Evolutionary conservation across 2,329 filamentous ascomycete species (phyloP).

Genomic region (Fusarium sp.): DNA sequence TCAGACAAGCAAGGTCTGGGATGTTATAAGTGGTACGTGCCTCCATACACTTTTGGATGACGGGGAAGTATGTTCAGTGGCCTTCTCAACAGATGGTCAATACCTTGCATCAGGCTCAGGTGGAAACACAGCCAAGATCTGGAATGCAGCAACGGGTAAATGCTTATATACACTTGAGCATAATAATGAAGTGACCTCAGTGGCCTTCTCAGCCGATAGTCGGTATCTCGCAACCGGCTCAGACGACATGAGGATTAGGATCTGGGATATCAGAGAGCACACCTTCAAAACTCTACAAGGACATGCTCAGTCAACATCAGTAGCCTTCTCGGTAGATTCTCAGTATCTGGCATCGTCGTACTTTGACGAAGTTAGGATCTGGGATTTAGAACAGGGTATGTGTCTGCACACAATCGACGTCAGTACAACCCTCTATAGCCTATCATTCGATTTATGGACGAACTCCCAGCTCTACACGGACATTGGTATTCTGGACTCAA

Average conservation of each 20-base stretch:
- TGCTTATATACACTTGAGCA: accelerated
- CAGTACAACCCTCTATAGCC: accelerated
- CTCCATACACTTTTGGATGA: accelerated
- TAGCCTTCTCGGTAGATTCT: accelerated
- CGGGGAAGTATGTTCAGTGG: accelerated
- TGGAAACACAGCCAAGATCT: neutral
- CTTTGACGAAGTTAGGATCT: accelerated
- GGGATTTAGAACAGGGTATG: accelerated
- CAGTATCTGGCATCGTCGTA: accelerated
- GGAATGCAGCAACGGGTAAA: neutral
- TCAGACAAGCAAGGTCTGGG: accelerated
- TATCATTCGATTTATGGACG: accelerated
- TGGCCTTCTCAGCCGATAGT: neutral
- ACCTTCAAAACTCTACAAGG: accelerated
- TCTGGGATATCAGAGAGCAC: accelerated
- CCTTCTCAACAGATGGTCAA: neutral
- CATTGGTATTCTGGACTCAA: accelerated
- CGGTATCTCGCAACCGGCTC: accelerated
- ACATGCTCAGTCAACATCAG: accelerated
- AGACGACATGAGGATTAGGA: accelerated
- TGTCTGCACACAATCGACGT: accelerated
- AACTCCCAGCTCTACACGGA: neutral
- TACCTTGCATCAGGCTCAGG: neutral
- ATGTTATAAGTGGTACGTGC: neutral
- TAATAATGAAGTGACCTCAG: accelerated